phyloP scores from a whole-genome alignment of 352 stramenopile species.

The Phytophthora crassamura region DNA sequence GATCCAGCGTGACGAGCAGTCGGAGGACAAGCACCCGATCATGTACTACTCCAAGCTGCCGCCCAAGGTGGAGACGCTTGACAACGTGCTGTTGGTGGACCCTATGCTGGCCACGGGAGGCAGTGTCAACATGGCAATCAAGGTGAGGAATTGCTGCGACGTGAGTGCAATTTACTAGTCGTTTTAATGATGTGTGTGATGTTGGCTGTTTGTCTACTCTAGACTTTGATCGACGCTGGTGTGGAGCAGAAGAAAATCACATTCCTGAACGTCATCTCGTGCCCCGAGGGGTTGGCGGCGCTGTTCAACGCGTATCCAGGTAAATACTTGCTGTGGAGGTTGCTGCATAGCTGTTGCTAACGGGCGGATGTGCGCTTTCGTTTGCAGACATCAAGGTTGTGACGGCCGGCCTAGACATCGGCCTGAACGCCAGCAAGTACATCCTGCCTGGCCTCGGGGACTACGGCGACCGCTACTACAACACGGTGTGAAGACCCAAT shows the following conservation, averaged over 20 bases:
- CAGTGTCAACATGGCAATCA: constrained; percentile 92
- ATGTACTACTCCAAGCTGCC: constrained; percentile 97
- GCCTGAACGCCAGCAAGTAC: constrained; percentile 95
- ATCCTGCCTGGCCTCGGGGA: constrained; percentile 97
- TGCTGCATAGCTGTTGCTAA: constrained; percentile 7
- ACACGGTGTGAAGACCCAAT: constrained; percentile 49
- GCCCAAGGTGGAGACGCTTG: constrained; percentile 71
- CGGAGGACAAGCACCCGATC: constrained; percentile 81
- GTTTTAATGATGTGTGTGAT: constrained; percentile 10
- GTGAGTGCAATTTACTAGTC: background rate
- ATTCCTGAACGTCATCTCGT: constrained; percentile 96
- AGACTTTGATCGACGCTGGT: constrained; percentile 86
- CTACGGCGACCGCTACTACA: constrained; percentile 96
- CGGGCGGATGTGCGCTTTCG: background rate
- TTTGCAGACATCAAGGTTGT: constrained; percentile 72
- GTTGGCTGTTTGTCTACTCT: background rate
- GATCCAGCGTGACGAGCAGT: constrained; percentile 96
- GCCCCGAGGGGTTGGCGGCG: constrained; percentile 88
- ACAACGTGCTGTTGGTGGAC: constrained; percentile 95
- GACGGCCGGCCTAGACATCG: constrained; percentile 80
- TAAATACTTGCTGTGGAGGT: constrained; percentile 16
- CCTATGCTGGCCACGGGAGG: constrained; percentile 96
- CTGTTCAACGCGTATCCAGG: constrained; percentile 80
- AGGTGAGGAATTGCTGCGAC: constrained; percentile 44
- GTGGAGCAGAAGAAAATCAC: constrained; percentile 92